These are phyloP conservation scores for Fusarium goolgardi DNA, from an alignment of 2,329 filamentous ascomycete species.

Conservation along the genomic window DNA sequence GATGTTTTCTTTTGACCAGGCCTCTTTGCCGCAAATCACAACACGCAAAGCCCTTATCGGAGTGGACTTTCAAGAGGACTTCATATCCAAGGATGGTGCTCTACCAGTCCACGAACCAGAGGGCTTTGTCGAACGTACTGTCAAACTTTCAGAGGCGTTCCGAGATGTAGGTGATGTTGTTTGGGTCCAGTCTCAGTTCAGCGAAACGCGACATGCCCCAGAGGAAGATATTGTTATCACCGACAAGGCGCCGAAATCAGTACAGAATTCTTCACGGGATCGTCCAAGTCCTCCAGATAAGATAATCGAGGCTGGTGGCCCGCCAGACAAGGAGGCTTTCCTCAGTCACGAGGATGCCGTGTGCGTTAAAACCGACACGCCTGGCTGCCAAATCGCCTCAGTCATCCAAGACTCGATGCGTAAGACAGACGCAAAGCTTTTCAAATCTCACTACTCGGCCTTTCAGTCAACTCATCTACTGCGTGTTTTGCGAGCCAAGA, in stretches of 20 bases:
- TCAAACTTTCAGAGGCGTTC: slow-evolving; percentile 76
- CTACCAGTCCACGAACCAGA: slow-evolving; percentile 72
- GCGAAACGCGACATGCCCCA: slow-evolving; percentile 67
- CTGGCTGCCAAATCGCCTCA: slow-evolving; percentile 60
- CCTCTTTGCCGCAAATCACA: slow-evolving; percentile 65
- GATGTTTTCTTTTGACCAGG: slow-evolving; percentile 69
- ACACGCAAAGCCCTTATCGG: slow-evolving; percentile 79
- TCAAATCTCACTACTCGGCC: slow-evolving; percentile 89
- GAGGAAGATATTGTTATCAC: slow-evolving; percentile 63
- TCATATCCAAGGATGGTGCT: slow-evolving; percentile 75
- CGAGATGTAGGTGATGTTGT: slow-evolving; percentile 78
- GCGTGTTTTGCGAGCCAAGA: slow-evolving; percentile 80
- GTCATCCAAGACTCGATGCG: slow-evolving; percentile 58
- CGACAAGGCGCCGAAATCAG: slow-evolving; percentile 46
- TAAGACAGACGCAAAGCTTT: slow-evolving; percentile 62
- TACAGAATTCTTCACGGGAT: slow-evolving; percentile 23
- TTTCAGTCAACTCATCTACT: slow-evolving; percentile 81
- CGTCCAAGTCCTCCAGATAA: slow-evolving; percentile 31
- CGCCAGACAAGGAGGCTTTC: slow-evolving; percentile 58
- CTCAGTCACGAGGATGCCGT: slow-evolving; percentile 56
- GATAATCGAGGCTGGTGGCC: slow-evolving; percentile 16
- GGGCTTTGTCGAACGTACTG: slow-evolving; percentile 74
- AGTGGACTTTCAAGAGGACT: slow-evolving; percentile 92
- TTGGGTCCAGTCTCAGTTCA: slow-evolving; percentile 85
- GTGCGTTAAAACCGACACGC: slow-evolving; percentile 59